phyloP scores from a whole-genome alignment of 108 stramenopile genomes.

The Cyclotella cryptica region DNA sequence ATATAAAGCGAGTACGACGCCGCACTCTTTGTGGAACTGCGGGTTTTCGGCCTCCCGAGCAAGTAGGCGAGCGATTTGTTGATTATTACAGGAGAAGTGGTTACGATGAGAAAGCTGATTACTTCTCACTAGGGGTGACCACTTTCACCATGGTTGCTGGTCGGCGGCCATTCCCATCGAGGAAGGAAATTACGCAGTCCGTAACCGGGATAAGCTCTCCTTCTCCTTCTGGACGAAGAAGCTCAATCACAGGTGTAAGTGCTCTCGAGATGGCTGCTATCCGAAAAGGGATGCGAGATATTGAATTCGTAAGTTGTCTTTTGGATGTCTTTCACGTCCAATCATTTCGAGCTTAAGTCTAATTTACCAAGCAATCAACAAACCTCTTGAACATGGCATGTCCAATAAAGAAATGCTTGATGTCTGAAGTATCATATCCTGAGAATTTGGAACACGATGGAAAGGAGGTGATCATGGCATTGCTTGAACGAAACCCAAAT shows the following conservation, averaged over 20 bases:
- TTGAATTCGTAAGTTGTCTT: constrained; percentile 16
- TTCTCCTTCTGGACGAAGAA: constrained; percentile 15
- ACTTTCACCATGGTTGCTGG: constrained; percentile 42
- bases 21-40: constrained; percentile 48
- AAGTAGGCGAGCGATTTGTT: constrained; percentile 37
- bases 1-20: constrained; percentile 27
- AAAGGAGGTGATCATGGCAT: constrained; percentile 6
- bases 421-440: constrained; percentile 43
- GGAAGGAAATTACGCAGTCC: constrained; percentile 29
- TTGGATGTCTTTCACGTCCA: too few species aligned
- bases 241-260: constrained; percentile 5
- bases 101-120: constrained; percentile 49
- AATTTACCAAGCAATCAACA: not conserved
- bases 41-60: constrained; percentile 49
- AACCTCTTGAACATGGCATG: too few species aligned
- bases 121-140: constrained; percentile 47
- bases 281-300: constrained; percentile 29
- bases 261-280: not conserved
- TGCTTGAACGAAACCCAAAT: constrained; percentile 28
- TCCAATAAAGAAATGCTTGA: constrained; percentile 17
- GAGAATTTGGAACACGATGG: constrained; percentile 4
- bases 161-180: constrained; percentile 39
- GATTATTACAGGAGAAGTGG: constrained; percentile 28
- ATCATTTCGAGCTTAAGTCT: not conserved
- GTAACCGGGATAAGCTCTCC: constrained; percentile 7